Evolutionary conservation across 139 green algal species (phyloP).

Genomic region (Micromonas commoda): DNA sequence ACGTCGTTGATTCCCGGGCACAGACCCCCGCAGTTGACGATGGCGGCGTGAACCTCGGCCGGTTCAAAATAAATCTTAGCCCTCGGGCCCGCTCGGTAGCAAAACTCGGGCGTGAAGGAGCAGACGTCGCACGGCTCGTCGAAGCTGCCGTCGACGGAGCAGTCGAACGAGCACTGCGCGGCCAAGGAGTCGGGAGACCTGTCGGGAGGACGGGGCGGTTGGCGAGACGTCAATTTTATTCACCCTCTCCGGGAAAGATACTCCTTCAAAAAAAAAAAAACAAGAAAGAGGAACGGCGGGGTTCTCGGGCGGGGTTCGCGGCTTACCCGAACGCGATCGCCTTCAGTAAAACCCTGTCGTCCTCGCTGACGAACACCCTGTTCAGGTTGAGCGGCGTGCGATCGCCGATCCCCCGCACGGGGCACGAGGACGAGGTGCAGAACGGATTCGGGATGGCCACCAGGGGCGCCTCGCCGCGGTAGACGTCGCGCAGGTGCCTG

Average conservation of each 20-base stretch:
- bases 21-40: conserved; percentile 95
- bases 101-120: neutral
- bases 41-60: conserved; percentile 63
- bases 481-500: conserved; percentile 13
- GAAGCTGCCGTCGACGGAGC: neutral
- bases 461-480: conserved; percentile 13
- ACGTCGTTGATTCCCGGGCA: conserved; percentile 98
- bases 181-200: neutral
- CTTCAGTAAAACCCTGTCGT: conserved; percentile 1
- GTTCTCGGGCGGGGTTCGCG: no score
- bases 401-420: neutral
- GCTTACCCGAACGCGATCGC: conserved; percentile 14
- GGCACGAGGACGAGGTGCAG: neutral
- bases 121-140: conserved; percentile 7
- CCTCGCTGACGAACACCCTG: neutral
- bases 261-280: no score
- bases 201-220: no score
- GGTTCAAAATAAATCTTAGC: conserved; percentile 61
- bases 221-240: no score
- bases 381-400: neutral
- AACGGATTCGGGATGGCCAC: neutral
- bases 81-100: conserved; percentile 5
- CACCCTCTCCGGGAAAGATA: no score
- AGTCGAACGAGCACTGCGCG: neutral
- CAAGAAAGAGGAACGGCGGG: no score